These are phyloP conservation scores for Colletotrichum falcatum DNA, from an alignment of 2,329 filamentous ascomycete species.

Conservation along the genomic window DNA sequence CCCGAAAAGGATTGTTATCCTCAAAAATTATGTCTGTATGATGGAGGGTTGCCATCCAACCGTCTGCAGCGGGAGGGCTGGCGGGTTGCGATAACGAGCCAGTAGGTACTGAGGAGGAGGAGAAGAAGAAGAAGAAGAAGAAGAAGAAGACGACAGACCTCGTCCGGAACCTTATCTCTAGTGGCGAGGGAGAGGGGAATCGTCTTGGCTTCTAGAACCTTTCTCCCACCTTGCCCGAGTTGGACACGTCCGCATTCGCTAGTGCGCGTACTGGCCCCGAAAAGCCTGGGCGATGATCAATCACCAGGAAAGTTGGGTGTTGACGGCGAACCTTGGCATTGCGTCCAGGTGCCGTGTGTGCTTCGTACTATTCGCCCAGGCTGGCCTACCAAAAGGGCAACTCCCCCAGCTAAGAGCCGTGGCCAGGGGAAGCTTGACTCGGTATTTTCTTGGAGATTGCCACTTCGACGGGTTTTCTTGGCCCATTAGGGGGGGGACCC, in stretches of 20 bases:
- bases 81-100: not conserved
- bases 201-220: conserved; percentile 27
- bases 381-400: not conserved
- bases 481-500: conserved; percentile 1
- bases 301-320: not conserved
- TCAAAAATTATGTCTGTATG: conserved; percentile 7
- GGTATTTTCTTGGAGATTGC: not conserved
- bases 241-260: conserved; percentile 19
- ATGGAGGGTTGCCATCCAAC: not conserved
- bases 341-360: not conserved
- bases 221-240: conserved; percentile 32
- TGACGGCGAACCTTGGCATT: conserved; percentile 2
- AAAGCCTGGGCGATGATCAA: conserved; percentile 11
- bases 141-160: too few relatives aligned
- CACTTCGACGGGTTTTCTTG: conserved; percentile 2
- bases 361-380: not conserved
- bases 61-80: not conserved
- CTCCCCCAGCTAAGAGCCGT: not conserved
- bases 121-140: too few relatives aligned
- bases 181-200: conserved; percentile 15
- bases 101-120: not conserved
- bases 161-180: conserved; percentile 12
- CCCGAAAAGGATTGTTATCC: not conserved
- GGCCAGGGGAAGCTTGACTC: conserved; percentile 4
- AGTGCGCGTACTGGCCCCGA: not conserved